Conservation (phyloP, 345 rosid genomes). For the Luvunga scandens region DNA sequence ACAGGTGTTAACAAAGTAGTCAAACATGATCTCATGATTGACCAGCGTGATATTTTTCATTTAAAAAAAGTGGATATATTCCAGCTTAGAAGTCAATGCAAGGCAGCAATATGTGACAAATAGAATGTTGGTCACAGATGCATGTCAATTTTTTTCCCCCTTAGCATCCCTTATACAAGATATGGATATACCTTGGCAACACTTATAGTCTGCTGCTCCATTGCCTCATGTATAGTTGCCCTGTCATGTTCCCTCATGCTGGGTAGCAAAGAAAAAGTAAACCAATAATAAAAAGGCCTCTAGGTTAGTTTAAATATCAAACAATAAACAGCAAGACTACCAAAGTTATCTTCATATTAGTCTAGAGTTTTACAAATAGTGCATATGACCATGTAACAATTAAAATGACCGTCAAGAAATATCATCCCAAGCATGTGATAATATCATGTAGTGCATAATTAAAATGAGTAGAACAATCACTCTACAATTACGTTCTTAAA, state of each 20-base stretch:
- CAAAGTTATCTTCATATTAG: background rate
- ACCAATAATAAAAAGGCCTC: background rate
- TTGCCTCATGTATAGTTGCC: constrained; percentile 97
- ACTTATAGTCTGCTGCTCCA: constrained; percentile 99
- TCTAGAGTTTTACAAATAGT: background rate
- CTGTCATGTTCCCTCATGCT: constrained; percentile 99
- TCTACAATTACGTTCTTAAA: background rate
- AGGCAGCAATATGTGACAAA: background rate
- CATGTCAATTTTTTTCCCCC: background rate
- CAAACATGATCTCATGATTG: too few relatives aligned
- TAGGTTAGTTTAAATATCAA: constrained; percentile 3
- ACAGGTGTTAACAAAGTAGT: too few relatives aligned
- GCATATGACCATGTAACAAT: background rate
- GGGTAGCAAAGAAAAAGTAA: constrained; percentile 13
- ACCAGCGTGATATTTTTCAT: too few relatives aligned
- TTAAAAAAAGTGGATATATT: too few relatives aligned
- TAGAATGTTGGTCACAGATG: background rate
- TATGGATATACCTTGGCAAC: constrained; percentile 72
- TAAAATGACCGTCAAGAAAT: background rate
- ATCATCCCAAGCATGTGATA: background rate
- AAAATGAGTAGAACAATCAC: too few relatives aligned
- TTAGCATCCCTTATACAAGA: background rate
- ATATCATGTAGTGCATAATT: too few relatives aligned
- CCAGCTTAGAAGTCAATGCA: too few relatives aligned
- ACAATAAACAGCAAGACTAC: constrained; percentile 1